Evolutionary conservation across 208 protist genomes (phyloP).

Genomic region (Trypanosoma scelopori): DNA sequence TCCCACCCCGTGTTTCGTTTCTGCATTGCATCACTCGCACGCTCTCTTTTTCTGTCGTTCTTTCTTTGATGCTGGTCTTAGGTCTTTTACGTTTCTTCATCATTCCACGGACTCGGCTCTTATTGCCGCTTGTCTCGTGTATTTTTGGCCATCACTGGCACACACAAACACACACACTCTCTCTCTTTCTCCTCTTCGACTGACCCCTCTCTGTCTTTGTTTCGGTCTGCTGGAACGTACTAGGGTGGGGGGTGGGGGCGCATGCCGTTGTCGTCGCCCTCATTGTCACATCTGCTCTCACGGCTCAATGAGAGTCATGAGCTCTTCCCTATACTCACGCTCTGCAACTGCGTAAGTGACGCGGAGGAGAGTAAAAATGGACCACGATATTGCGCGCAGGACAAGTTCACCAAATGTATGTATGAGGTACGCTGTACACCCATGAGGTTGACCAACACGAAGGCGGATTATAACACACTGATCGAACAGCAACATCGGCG

Average conservation of each 20-base stretch:
- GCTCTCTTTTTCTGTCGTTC: background rate
- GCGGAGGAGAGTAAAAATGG: slow-evolving; percentile 73
- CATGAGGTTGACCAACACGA: background rate
- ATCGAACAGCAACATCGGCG: slow-evolving; percentile 36
- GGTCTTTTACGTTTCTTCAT: background rate
- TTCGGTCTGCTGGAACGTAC: too few relatives aligned
- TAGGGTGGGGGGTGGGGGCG: background rate
- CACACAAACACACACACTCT: too few relatives aligned
- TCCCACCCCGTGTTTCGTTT: background rate
- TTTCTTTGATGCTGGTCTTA: slow-evolving; percentile 13
- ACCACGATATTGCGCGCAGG: slow-evolving; percentile 73
- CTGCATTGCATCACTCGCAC: too few relatives aligned
- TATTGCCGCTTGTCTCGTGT: slow-evolving; percentile 1
- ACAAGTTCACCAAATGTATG: slow-evolving; percentile 56
- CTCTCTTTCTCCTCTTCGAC: background rate
- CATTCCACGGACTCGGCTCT: slow-evolving; percentile 6
- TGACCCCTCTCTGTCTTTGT: background rate
- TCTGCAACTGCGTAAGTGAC: slow-evolving; percentile 76
- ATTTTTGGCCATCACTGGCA: slow-evolving; percentile 7
- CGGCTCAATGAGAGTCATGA: slow-evolving; percentile 7
- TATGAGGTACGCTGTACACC: slow-evolving; percentile 67
- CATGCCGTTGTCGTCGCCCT: slow-evolving; percentile 16
- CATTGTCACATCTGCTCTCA: slow-evolving; percentile 4
- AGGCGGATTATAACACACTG: background rate
- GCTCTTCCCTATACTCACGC: slow-evolving; percentile 68